Evolutionary conservation across 306 rosid genomes (phyloP), one percentile per base, ranked within the genome.

Genomic region (Canavalia ensiformis): DNA sequence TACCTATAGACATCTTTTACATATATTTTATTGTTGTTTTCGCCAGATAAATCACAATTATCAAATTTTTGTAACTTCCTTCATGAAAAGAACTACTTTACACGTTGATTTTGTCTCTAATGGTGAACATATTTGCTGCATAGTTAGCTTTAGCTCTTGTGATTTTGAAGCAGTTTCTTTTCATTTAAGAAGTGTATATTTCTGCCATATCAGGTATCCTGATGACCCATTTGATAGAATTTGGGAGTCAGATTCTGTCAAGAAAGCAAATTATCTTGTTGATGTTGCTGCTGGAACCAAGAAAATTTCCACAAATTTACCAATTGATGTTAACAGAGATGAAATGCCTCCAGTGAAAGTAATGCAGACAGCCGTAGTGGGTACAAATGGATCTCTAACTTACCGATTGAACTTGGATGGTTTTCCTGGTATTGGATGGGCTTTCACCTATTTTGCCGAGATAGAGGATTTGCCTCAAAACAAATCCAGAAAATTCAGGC

Each of bases 281-380:
- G 99, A 95, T 84, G 92, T 90, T 75, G 99, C 98, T 44, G 84
- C 84, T 54, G 99, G 99, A 82, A 95, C 97, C 30, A 63, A 81
- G 87, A 95, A 90, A 80, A 81, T 93, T 73, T 90, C 98, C 25
- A 95, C 99, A 41, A 80, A 86, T 10, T n/a, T 59, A 82, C 88
- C 97, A 75, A 85, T 95, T 81, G 84, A 82, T 66, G 91, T 90
- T 72, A 84, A 86, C 81, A 75, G 67, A 59, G 93, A 89, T 77
- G 97, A 89, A n/a, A 84, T 75, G 44, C 99, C 99, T 9, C 99
- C 99, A 0, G 79, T 76, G 50, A 95, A 88, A 80, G 99, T 95
- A 68, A 92, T 95, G 99, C 99, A 93, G 90, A 95, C 97, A 5
- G 98, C 97, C 41, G 99, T 95, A 18, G 96, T 93, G 39, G 98